Conservation (phyloP, 805 yeast genomes). For the Kluyveromyces nonfermentans region DNA sequence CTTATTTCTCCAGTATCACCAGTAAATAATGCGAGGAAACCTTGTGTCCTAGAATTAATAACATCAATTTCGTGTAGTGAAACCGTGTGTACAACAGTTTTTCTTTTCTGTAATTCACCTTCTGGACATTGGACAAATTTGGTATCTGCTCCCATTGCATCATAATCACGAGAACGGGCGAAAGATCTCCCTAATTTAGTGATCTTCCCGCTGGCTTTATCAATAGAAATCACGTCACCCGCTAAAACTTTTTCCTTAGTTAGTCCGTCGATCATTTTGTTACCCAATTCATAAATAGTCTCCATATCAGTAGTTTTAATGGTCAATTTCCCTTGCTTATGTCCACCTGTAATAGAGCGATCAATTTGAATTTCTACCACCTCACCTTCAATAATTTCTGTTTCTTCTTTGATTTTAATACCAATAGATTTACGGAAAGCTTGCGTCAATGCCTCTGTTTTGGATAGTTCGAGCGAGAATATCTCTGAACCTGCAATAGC, state of each 20-base stretch:
- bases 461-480: conserved; percentile 82
- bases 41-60: conserved; percentile 95
- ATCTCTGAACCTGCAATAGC: conserved; percentile 92
- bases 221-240: conserved; percentile 94
- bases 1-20: conserved; percentile 98
- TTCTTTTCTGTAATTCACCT: conserved; percentile 94
- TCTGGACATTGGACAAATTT: conserved; percentile 97
- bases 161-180: conserved; percentile 94
- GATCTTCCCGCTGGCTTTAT: conserved; percentile 90
- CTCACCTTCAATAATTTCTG: conserved; percentile 97
- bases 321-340: conserved; percentile 94
- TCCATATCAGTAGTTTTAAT: conserved; percentile 98
- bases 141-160: conserved; percentile 97
- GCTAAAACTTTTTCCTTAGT: conserved; percentile 93
- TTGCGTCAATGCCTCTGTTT: conserved; percentile 94
- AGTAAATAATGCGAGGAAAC: conserved; percentile 88
- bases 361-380: conserved; percentile 95
- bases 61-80: conserved; percentile 96
- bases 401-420: conserved; percentile 88
- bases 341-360: conserved; percentile 92
- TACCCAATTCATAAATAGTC: conserved; percentile 90
- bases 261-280: conserved; percentile 88
- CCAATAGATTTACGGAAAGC: conserved; percentile 96
- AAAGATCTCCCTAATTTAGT: conserved; percentile 92
- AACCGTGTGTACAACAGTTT: conserved; percentile 95